These are phyloP conservation scores for Stenogyne calaminthoides DNA, from an alignment of 305 asterid genomes.

Conservation along the genomic window DNA sequence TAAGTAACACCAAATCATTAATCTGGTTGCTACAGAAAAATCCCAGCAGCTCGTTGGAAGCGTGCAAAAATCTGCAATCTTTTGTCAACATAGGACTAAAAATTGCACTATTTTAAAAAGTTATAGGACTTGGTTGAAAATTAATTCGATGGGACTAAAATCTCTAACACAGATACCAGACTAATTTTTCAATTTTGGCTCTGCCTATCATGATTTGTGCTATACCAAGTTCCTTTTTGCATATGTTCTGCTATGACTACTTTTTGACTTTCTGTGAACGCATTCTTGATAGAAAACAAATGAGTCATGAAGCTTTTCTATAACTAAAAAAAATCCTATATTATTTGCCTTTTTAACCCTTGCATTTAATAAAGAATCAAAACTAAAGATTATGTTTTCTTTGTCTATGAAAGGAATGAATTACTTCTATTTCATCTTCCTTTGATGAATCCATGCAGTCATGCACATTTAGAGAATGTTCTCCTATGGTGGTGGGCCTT, in stretches of 20 bases:
- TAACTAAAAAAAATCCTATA: neutral
- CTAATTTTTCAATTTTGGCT: too few relatives aligned
- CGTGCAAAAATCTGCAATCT: too few relatives aligned
- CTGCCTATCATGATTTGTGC: too few relatives aligned
- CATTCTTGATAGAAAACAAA: conserved; percentile 3
- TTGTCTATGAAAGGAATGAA: neutral
- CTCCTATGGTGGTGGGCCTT: neutral
- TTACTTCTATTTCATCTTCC: neutral
- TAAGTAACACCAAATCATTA: too few relatives aligned
- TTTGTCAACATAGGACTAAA: too few relatives aligned
- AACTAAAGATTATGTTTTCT: neutral
- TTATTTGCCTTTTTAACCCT: neutral
- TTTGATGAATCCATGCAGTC: neutral
- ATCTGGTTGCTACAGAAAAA: too few relatives aligned
- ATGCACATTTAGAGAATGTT: neutral
- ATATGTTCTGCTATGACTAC: neutral
- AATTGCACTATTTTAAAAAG: too few relatives aligned
- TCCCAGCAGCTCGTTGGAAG: too few relatives aligned
- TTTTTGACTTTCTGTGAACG: conserved; percentile 20
- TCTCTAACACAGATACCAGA: too few relatives aligned
- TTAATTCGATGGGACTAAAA: too few relatives aligned
- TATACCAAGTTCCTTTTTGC: neutral
- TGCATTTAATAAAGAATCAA: neutral
- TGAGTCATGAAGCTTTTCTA: conserved; percentile 1
- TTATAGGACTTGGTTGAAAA: too few relatives aligned